phyloP scores from a whole-genome alignment of 2,329 filamentous ascomycete genomes.

The Chrysoporthe puriensis region DNA sequence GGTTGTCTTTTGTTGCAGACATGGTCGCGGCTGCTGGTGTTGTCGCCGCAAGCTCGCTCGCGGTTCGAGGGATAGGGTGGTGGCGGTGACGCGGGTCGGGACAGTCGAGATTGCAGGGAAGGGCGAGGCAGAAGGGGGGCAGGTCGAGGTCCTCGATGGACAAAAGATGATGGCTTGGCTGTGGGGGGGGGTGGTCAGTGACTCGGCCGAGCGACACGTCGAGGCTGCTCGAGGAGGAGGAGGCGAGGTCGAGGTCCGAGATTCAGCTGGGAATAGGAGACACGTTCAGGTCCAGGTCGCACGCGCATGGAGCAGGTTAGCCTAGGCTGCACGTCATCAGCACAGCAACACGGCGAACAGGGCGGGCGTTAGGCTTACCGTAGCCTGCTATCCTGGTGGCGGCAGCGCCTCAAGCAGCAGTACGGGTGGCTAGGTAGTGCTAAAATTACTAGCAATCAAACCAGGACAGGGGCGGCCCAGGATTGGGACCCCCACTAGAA shows the following conservation, averaged over 20 bases:
- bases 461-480: not conserved
- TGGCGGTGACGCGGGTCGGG: not conserved
- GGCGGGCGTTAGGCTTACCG: not conserved
- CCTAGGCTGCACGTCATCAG: slow-evolving; percentile 29
- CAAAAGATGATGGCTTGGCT: not conserved
- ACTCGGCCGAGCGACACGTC: slow-evolving; percentile 11
- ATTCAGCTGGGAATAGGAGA: slow-evolving; percentile 7
- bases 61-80: not conserved
- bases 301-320: slow-evolving; percentile 22
- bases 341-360: not conserved
- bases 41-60: not conserved
- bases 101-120: not conserved
- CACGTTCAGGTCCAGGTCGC: not conserved
- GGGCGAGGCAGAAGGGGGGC: not conserved
- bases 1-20: slow-evolving; percentile 29
- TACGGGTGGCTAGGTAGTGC: not conserved
- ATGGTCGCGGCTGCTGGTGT: slow-evolving; percentile 8
- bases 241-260: not conserved
- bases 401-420: not conserved
- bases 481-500: not conserved
- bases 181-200: not conserved
- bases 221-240: not conserved
- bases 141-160: not conserved
- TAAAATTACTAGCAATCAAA: slow-evolving; percentile 3
- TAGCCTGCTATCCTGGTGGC: not conserved